A percentile compares a stretch with the other conserved stretches of the same genome.
Evolutionary conservation across 768 basidiomycete genomes (phyloP).

Genomic region (Calocera cornea): DNA sequence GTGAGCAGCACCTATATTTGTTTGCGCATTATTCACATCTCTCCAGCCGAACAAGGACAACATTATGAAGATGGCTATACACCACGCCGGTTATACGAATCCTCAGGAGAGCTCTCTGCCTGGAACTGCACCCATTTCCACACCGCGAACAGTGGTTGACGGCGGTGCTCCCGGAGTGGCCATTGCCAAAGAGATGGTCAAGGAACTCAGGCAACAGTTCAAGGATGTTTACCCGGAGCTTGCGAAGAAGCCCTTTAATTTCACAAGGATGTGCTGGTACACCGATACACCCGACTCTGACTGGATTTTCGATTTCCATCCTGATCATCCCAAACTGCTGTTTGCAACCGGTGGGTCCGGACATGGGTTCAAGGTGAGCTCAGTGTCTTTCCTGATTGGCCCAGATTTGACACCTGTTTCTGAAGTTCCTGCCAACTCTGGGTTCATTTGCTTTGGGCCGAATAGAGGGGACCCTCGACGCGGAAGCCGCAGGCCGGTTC

Average conservation of each 20-base stretch:
- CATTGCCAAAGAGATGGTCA: slow-evolving; percentile 48
- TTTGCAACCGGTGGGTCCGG: slow-evolving; percentile 83
- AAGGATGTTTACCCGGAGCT: slow-evolving; percentile 60
- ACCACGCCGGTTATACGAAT: slow-evolving; percentile 53
- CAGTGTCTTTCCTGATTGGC: background rate
- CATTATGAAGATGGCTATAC: slow-evolving; percentile 66
- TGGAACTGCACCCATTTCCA: slow-evolving; percentile 30
- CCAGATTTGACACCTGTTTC: background rate
- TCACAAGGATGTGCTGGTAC: slow-evolving; percentile 88
- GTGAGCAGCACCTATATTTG: slow-evolving; percentile 29
- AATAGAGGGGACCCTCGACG: slow-evolving; percentile 49
- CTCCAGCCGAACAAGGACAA: background rate
- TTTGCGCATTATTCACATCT: background rate
- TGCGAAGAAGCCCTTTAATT: slow-evolving; percentile 51
- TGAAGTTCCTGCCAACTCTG: slow-evolving; percentile 74
- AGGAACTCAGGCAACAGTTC: slow-evolving; percentile 39
- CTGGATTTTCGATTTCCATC: slow-evolving; percentile 76
- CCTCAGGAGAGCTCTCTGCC: slow-evolving; percentile 5
- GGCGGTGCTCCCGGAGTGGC: slow-evolving; percentile 37
- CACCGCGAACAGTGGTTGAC: slow-evolving; percentile 44
- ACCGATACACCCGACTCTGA: slow-evolving; percentile 74
- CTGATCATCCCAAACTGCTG: slow-evolving; percentile 44
- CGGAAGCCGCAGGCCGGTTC: slow-evolving; percentile 46
- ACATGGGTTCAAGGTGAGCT: slow-evolving; percentile 66
- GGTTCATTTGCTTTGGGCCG: slow-evolving; percentile 63